Percentiles rank a stretch among this genome's conserved stretches.
phyloP scores from a whole-genome alignment of 805 yeast species.

The Yarrowia bubula region DNA sequence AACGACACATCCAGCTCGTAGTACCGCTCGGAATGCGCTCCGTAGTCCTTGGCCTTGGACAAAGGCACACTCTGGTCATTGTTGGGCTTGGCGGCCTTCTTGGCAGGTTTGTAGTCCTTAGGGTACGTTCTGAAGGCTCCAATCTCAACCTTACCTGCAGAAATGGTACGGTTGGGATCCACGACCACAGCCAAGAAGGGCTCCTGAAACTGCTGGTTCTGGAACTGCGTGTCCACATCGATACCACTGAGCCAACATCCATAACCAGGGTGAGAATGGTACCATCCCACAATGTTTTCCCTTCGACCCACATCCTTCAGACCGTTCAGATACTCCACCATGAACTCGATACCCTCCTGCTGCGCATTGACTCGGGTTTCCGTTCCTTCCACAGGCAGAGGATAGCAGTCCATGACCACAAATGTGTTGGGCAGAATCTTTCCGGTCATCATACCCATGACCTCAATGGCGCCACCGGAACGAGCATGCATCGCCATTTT shows the following conservation, averaged over 20 bases:
- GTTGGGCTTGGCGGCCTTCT: constrained; percentile 30
- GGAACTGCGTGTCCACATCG: constrained; percentile 83
- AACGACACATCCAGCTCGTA: constrained; percentile 63
- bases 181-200: constrained; percentile 87
- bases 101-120: constrained; percentile 38
- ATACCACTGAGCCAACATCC: constrained; percentile 96
- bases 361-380: constrained; percentile 95
- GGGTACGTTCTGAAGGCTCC: constrained; percentile 83
- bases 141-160: constrained; percentile 68
- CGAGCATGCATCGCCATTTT: constrained; percentile 80
- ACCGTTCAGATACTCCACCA: constrained; percentile 75
- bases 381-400: constrained; percentile 92
- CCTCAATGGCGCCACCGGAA: constrained; percentile 81
- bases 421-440: constrained; percentile 52
- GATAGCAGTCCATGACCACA: constrained; percentile 71
- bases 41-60: constrained; percentile 60
- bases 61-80: constrained; percentile 43
- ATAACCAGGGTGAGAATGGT: constrained; percentile 94
- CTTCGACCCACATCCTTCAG: constrained; percentile 50
- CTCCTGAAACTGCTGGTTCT: constrained; percentile 86
- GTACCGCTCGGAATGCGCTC: constrained; percentile 67
- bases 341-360: constrained; percentile 89
- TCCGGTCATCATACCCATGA: constrained; percentile 95
- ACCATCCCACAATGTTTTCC: constrained; percentile 94
- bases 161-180: constrained; percentile 70